Conservation (phyloP, 306 rosid genomes). For the Parietaria judaica region DNA sequence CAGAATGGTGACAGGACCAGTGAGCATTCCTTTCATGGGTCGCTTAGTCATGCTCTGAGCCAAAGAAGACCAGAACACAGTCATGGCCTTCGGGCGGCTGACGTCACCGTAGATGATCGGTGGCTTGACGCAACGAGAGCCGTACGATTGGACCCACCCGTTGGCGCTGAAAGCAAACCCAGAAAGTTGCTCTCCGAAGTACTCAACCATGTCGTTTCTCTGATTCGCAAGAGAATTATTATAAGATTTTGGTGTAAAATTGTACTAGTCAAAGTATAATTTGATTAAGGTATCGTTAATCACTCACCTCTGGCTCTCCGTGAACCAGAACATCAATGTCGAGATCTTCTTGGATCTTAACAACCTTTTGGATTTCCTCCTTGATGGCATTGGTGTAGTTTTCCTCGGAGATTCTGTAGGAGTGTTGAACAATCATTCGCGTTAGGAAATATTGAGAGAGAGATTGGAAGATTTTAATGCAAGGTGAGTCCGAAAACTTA, state of each 20-base stretch:
- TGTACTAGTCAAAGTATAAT: background rate
- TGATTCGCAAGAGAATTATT: slow-evolving; percentile 21
- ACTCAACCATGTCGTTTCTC: slow-evolving; percentile 96
- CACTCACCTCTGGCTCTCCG: slow-evolving; percentile 84
- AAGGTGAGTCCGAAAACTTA: slow-evolving; percentile 23
- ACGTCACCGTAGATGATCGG: slow-evolving; percentile 87
- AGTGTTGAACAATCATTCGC: slow-evolving; percentile 3
- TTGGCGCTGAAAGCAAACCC: slow-evolving; percentile 84
- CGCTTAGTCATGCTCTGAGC: slow-evolving; percentile 81
- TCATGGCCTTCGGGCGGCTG: slow-evolving; percentile 88
- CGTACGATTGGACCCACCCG: slow-evolving; percentile 92
- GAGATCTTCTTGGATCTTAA: slow-evolving; percentile 78
- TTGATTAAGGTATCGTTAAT: background rate
- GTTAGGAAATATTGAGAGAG: background rate
- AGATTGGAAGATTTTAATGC: background rate
- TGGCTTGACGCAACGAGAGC: slow-evolving; percentile 83
- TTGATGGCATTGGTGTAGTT: slow-evolving; percentile 51
- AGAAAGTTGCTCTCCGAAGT: slow-evolving; percentile 84
- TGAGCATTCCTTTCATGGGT: slow-evolving; percentile 93
- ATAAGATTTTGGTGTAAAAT: slow-evolving; percentile 8
- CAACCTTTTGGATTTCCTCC: slow-evolving; percentile 71
- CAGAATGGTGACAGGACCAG: slow-evolving; percentile 81
- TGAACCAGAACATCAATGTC: slow-evolving; percentile 88
- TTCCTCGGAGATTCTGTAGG: slow-evolving; percentile 56
- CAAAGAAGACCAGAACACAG: slow-evolving; percentile 80